Percentiles rank a stretch among this genome's conserved stretches.
Conservation (phyloP, 1,284 basidiomycete species). For the Austropuccinia psidii region DNA sequence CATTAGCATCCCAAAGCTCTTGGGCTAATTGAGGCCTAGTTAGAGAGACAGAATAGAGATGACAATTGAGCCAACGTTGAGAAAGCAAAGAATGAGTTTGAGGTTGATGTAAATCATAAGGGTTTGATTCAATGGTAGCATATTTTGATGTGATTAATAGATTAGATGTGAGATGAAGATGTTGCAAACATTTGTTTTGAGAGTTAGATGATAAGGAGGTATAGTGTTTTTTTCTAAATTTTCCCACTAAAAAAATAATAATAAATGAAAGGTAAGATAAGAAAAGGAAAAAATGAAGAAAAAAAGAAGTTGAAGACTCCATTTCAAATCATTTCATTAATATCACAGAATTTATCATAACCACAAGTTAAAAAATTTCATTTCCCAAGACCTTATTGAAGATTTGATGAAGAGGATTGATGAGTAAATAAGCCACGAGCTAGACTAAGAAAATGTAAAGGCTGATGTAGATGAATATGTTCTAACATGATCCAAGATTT, state of each 20-base stretch:
- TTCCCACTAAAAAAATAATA: conserved; percentile 60
- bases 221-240: conserved; percentile 64
- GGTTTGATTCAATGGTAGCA: conserved; percentile 56
- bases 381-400: conserved; percentile 42
- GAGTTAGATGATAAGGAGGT: conserved; percentile 75
- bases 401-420: conserved; percentile 46
- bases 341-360: conserved; percentile 99
- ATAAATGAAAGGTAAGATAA: too few species aligned
- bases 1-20: conserved; percentile 69
- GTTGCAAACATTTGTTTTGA: conserved; percentile 97
- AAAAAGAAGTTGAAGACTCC: conserved; percentile 54
- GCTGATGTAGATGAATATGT: conserved; percentile 77
- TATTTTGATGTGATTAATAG: conserved; percentile 89
- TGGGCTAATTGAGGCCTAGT: conserved; percentile 67
- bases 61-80: conserved; percentile 70
- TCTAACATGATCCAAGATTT: conserved; percentile 94
- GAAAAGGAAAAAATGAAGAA: neutral
- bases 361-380: conserved; percentile 69
- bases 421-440: conserved; percentile 77
- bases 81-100: conserved; percentile 66
- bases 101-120: conserved; percentile 37
- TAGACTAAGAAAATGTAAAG: conserved; percentile 81
- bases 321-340: conserved; percentile 90
- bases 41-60: conserved; percentile 60
- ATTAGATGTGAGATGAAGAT: conserved; percentile 83